Base-by-base conservation (phyloP, 2,329 filamentous ascomycete species). In the Metarhizium sp. region DNA sequence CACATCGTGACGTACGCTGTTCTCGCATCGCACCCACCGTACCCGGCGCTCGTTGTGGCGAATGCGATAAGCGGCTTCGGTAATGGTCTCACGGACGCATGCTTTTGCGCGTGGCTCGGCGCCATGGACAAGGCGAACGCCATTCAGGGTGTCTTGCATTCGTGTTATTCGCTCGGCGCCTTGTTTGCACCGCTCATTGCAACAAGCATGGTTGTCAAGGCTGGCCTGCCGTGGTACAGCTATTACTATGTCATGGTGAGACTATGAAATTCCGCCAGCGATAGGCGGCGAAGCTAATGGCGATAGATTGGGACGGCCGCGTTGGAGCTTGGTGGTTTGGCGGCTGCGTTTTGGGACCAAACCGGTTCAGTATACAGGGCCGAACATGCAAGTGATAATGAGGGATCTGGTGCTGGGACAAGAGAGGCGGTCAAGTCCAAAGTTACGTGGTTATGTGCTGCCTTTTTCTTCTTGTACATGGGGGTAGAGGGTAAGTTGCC, bases 391-490 rank as follows among this genome's bases (percentile, higher is more conserved):
- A 60, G 62, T 25, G 66, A 65, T 0, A 55, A 55, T 10, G 63
- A 64, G 3, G 57, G 58, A 0, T 45, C 42, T 16, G 66, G 69
- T 0, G 67, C 65, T 0, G 70, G 71, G 0, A 73, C 71, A 0
- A 63, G 67, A 30, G 65, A 69, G 10, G 71, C 72, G 0, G 69
- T 82, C 13, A 69, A 69, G 47, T 70, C 70, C 5, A 74, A 72
- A 58, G 77, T 85, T 0, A 87, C 85, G 0, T 88, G 86, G 84
- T 73, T 87, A 2, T 80, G 79, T 53, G 75, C 86, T 0, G 59
- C 85, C 0, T 92, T 91, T 66, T 76, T 91, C 50, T 80, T 90
- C 34, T 78, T 80, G 3, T 92, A 91, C 64, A 85, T 90, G 20
- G 88, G 88, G 0, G 76, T 84, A 0, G 88, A 92, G 70, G 84